Conservation (phyloP, 306 rosid genomes). For the Inga oerstediana region DNA sequence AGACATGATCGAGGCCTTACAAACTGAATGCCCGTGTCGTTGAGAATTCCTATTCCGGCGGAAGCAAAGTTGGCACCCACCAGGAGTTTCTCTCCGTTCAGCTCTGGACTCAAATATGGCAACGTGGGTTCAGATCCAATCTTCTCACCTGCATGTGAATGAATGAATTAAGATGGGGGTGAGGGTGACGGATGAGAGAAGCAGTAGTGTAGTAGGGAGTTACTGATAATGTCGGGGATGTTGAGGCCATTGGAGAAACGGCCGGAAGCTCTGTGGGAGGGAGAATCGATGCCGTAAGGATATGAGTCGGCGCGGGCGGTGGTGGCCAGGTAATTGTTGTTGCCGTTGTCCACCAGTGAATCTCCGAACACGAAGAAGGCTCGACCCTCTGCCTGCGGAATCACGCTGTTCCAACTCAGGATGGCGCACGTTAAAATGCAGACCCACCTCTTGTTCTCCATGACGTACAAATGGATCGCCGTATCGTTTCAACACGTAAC, state of each 20-base stretch:
- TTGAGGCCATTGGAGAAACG: slow-evolving; percentile 72
- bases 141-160: slow-evolving; percentile 50
- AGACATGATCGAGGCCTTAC: slow-evolving; percentile 37
- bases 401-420: not conserved
- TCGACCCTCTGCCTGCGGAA: slow-evolving; percentile 42
- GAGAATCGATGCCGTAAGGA: slow-evolving; percentile 73
- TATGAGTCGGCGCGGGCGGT: slow-evolving; percentile 80
- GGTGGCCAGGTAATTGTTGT: slow-evolving; percentile 81
- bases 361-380: slow-evolving; percentile 92
- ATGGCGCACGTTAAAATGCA: not conserved
- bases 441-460: slow-evolving; percentile 30
- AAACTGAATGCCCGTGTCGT: slow-evolving; percentile 91
- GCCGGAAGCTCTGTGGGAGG: slow-evolving; percentile 52
- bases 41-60: slow-evolving; percentile 92
- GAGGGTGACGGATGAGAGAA: not conserved
- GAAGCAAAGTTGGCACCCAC: slow-evolving; percentile 92
- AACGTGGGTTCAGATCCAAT: slow-evolving; percentile 72
- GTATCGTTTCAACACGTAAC: no score
- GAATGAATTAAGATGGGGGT: no score
- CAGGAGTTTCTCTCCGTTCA: slow-evolving; percentile 54
- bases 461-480: not conserved
- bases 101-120: slow-evolving; percentile 79
- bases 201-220: not conserved
- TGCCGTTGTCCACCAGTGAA: slow-evolving; percentile 88
- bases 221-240: slow-evolving; percentile 64